These are phyloP conservation scores for Fusarium circinatum DNA, from an alignment of 2,329 filamentous ascomycete genomes.

Conservation along the genomic window DNA sequence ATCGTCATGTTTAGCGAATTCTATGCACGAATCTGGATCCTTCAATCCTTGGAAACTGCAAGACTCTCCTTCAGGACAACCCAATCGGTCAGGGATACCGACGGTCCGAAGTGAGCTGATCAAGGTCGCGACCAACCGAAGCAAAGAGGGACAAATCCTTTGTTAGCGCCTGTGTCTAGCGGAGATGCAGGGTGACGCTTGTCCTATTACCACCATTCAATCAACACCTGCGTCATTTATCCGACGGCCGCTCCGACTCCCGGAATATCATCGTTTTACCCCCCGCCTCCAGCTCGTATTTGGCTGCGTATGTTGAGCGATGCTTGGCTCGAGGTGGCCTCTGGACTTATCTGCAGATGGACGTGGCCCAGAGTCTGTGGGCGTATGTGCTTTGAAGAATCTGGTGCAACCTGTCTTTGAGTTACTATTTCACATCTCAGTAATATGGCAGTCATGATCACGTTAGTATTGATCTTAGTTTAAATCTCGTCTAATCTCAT, in stretches of 20 bases:
- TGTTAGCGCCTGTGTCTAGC: neutral
- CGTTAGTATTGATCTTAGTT: neutral
- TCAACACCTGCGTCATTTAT: slow-evolving; percentile 36
- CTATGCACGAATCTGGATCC: neutral
- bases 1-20: neutral
- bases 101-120: slow-evolving; percentile 39
- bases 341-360: neutral
- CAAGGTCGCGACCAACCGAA: slow-evolving; percentile 41
- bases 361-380: neutral
- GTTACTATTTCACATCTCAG: too few species aligned
- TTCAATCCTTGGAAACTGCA: neutral
- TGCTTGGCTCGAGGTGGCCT: neutral
- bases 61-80: neutral
- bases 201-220: neutral
- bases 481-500: neutral
- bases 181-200: slow-evolving; percentile 4
- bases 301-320: neutral
- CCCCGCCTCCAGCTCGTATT: neutral
- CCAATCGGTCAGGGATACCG: slow-evolving; percentile 29
- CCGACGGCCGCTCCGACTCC: slow-evolving; percentile 43
- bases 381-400: neutral
- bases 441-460: neutral
- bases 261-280: slow-evolving; percentile 40
- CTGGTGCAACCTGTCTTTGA: neutral
- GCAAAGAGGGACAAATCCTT: slow-evolving; percentile 7